Conservation (phyloP, 306 rosid species). For the Trifolium dubium region DNA sequence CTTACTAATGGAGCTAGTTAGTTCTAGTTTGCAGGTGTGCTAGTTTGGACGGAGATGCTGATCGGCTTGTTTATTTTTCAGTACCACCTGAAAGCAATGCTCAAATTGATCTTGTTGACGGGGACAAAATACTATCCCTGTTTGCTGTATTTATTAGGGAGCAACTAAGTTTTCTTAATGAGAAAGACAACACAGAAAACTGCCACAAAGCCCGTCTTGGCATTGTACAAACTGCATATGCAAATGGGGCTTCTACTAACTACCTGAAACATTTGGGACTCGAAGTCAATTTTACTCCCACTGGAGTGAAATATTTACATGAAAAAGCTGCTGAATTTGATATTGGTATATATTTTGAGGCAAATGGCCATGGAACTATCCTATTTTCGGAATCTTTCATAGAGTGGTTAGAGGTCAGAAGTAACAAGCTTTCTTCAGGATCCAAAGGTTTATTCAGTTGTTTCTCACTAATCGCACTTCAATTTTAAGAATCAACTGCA, state of each 20-base stretch:
- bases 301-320: conserved; percentile 89
- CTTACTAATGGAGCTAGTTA: conserved; percentile 43
- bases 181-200: conserved; percentile 45
- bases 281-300: conserved; percentile 80
- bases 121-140: conserved; percentile 88
- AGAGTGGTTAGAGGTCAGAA: conserved; percentile 59
- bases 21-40: conserved; percentile 89
- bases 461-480: conserved; percentile 37
- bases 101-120: conserved; percentile 76
- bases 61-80: conserved; percentile 84
- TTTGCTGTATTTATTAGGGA: conserved; percentile 82
- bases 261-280: conserved; percentile 78
- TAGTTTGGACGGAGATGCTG: conserved; percentile 99
- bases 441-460: conserved; percentile 55
- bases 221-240: conserved; percentile 92
- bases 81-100: conserved; percentile 59
- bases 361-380: conserved; percentile 97
- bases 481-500: conserved; percentile 30
- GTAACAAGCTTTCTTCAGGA: conserved; percentile 50
- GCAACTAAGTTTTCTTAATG: conserved; percentile 67
- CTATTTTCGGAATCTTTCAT: conserved; percentile 75
- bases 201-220: conserved; percentile 62
- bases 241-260: conserved; percentile 88
- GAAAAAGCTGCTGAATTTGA: conserved; percentile 83
- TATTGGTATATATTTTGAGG: conserved; percentile 94